Base-by-base conservation (phyloP, 768 basidiomycete genomes). In the Butyriboletus loyo region DNA sequence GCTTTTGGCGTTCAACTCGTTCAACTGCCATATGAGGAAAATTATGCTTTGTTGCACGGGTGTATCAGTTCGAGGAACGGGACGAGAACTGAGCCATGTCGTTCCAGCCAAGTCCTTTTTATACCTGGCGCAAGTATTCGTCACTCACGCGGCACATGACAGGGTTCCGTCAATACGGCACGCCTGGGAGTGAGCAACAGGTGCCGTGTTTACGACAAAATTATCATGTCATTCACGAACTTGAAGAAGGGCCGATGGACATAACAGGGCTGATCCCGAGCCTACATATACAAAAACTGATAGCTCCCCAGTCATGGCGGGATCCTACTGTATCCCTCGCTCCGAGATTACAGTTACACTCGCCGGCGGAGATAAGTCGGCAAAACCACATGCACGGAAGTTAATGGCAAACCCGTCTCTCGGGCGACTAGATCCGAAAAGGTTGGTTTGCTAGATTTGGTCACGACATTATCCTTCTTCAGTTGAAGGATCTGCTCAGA, bases 401-500 rank as follows among this genome's bases (percentile, higher is more conserved):
- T 78, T 49, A 87, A 62, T 3, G 73, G 67, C 14, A 60, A 54
- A 30, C 60, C 61, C 1, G 72, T 72, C 55, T 76, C 64, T 53
- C 67, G 65, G 38, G 66, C 70, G 22, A 83, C 53, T 5, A 80
- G 53, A 24, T 72, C 63, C 47, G 72, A 57, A 66, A 31, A 73
- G 31, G 34, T 68, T 50, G 47, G 69, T 62, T 9, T 27, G 6
- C 65, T 60, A 24, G 60, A 57, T 9, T 69, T 59, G 25, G 71
- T 73, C 25, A 80, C 75, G 38, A 83, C 57, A 50, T 87, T 88
- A 61, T 89, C 84, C 15, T 61, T 64, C 52, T 78, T 77, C 22
- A 89, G 71, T 64, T 87, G 87, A 52, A 79, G 74, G 36, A 87
- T 73, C 86, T 87, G 46, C n/a, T 45, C 41, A 47, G 17, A 47